Evolutionary conservation across 495 filamentous ascomycete genomes (phyloP).

Genomic region (Neurospora sp.): DNA sequence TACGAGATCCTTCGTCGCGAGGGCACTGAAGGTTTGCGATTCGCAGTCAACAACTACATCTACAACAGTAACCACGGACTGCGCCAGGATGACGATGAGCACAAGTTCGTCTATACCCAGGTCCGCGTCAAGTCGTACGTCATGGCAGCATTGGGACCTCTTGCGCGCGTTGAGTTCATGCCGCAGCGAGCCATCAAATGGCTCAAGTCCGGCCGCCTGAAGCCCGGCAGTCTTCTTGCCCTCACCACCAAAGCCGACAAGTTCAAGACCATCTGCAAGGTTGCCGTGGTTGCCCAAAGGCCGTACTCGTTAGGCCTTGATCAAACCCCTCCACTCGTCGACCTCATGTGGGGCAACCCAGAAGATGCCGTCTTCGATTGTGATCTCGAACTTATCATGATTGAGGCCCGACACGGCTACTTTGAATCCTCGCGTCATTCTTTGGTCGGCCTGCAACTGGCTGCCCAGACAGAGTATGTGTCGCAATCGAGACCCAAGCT

Average conservation of each 20-base stretch:
- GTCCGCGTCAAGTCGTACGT: slow-evolving; percentile 56
- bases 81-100: slow-evolving; percentile 34
- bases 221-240: slow-evolving; percentile 60
- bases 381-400: slow-evolving; percentile 62
- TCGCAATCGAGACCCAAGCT: not conserved
- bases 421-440: slow-evolving; percentile 66
- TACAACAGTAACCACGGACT: not conserved
- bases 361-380: slow-evolving; percentile 59
- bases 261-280: slow-evolving; percentile 55
- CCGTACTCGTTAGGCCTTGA: slow-evolving; percentile 47
- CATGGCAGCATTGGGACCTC: slow-evolving; percentile 51
- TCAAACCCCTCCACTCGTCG: slow-evolving; percentile 58
- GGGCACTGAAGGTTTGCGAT: slow-evolving; percentile 46
- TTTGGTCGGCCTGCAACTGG: slow-evolving; percentile 62
- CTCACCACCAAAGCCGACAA: slow-evolving; percentile 53
- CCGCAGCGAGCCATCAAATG: slow-evolving; percentile 60
- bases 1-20: slow-evolving; percentile 62
- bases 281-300: slow-evolving; percentile 66
- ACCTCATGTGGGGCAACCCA: slow-evolving; percentile 58
- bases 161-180: slow-evolving; percentile 62
- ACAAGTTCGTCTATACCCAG: slow-evolving; percentile 65
- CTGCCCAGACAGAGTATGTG: slow-evolving; percentile 48
- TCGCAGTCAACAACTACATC: slow-evolving; percentile 35
- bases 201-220: slow-evolving; percentile 64
- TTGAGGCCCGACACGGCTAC: slow-evolving; percentile 60